These are phyloP conservation scores for Apiotrichum veenhuisii DNA, from an alignment of 1,284 basidiomycete species.

Conservation along the genomic window DNA sequence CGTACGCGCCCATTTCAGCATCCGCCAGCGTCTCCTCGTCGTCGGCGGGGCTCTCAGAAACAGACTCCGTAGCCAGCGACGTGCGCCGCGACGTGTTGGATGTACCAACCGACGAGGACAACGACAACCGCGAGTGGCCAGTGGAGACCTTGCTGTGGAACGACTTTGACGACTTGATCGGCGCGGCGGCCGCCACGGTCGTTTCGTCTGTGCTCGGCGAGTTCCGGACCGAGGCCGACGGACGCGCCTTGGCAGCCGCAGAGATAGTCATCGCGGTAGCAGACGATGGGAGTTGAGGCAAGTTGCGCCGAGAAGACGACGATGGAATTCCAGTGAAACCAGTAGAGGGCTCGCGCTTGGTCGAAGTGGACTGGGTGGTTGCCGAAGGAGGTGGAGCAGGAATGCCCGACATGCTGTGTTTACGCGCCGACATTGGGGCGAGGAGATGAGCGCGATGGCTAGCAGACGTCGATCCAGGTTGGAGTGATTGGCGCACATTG, in stretches of 20 bases:
- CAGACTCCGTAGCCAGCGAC: constrained; percentile 39
- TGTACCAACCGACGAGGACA: constrained; percentile 41
- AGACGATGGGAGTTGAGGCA: constrained; percentile 50
- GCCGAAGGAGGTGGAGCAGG: constrained; percentile 14
- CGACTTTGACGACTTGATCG: constrained; percentile 36
- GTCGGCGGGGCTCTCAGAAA: constrained; percentile 60
- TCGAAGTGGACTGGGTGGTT: not conserved
- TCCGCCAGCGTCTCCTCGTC: constrained; percentile 91
- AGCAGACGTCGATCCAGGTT: constrained; percentile 23
- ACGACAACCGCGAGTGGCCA: constrained; percentile 27
- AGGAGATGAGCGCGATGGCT: constrained; percentile 40
- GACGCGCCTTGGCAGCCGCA: constrained; percentile 35
- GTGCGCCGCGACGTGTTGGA: constrained; percentile 24
- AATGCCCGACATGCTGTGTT: constrained; percentile 20
- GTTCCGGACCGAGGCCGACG: constrained; percentile 17
- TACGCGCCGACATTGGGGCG: constrained; percentile 38
- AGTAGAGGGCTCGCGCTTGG: constrained; percentile 8
- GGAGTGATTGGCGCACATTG: constrained; percentile 14
- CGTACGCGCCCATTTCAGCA: constrained; percentile 95
- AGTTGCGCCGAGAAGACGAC: constrained; percentile 59
- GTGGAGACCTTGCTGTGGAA: constrained; percentile 36
- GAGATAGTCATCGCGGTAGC: constrained; percentile 42
- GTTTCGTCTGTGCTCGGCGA: constrained; percentile 11
- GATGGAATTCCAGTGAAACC: constrained; percentile 5
- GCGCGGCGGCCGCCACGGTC: constrained; percentile 10